A percentile compares a stretch with the other conserved stretches of the same genome.
Conservation (phyloP, 331 rosid species). For the Acacia concinna region DNA sequence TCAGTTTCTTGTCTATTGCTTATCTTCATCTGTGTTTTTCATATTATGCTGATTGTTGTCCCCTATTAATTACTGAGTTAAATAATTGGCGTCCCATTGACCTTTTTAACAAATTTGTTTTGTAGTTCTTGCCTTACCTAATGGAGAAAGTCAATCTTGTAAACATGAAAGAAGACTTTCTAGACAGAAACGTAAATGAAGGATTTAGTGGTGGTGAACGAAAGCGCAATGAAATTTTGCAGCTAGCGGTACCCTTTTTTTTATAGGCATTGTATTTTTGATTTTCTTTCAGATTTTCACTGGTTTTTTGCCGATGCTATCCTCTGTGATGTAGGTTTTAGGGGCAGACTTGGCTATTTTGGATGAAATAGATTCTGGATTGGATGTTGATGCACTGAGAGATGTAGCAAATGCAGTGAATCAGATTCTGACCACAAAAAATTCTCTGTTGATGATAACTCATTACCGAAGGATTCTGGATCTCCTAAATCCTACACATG, state of each 20-base stretch:
- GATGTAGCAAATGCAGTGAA: constrained; percentile 92
- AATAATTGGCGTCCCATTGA: not conserved
- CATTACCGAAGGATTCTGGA: constrained; percentile 84
- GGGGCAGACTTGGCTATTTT: constrained; percentile 93
- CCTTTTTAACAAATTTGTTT: not conserved
- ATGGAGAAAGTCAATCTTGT: constrained; percentile 83
- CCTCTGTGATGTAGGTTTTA: constrained; percentile 57
- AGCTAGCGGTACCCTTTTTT: constrained; percentile 71
- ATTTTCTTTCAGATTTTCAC: not conserved
- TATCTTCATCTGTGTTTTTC: not conserved
- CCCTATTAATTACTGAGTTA: not conserved
- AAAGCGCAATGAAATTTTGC: constrained; percentile 92
- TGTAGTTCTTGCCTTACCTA: constrained; percentile 76
- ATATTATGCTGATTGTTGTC: not conserved
- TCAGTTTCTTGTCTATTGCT: not conserved
- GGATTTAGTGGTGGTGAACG: constrained; percentile 97
- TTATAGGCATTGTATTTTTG: not conserved
- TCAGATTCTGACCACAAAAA: constrained; percentile 60
- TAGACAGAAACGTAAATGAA: constrained; percentile 89
- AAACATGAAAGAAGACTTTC: constrained; percentile 88
- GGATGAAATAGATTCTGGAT: constrained; percentile 97
- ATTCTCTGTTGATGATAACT: constrained; percentile 83
- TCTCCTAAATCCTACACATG: constrained; percentile 66
- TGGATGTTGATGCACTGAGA: constrained; percentile 93
- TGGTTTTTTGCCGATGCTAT: not conserved